Evolutionary conservation across 2,329 filamentous ascomycete genomes (phyloP), one percentile per base, ranked within the genome.

Genomic region (Ascomycota sp.): DNA sequence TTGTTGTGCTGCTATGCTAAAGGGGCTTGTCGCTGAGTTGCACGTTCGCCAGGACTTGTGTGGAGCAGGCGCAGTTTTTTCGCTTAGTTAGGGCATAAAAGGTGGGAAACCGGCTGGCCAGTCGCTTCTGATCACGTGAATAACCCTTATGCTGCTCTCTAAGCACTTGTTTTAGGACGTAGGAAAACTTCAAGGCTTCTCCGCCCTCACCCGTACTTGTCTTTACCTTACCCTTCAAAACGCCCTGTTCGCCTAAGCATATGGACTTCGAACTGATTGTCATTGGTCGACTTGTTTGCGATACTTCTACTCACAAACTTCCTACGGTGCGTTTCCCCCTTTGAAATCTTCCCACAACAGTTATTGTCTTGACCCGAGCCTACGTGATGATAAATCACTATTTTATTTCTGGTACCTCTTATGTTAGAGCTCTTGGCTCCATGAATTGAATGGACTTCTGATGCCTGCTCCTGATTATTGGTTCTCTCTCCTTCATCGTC

Each of bases 341-440:
- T 10, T 24, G 23, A 24, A 10, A 12, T 8, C 5, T 6, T 24
- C 2, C n/a, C 23, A 17, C 15, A 17, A 17, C 4, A 17, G 4
- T 17, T 17, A 17, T 17, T 4, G 15, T 17, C 4, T 17, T 17
- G 3, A 17, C 15, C 30, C 33, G 25, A 24, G 37, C 32, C 32
- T 25, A 27, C 35, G 67, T 82, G 79, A 86, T 85, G 79, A 86
- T 66, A 71, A 47, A 54, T 52, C 50, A 62, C 63, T 57, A 61
- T 62, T 55, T 57, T 61, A 59, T 76, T 85, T 91, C 80, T 92
- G 82, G 82, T 83, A 92, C 82, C 83, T 92, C 83, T 92, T 89
- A 82, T 82, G 70, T 80, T 75, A 89, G 72, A 63, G 64, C 47
- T 59, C 60, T 52, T 48, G 61, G 57, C 58, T 63, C 73, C 55